Conservation (phyloP, 768 basidiomycete species). For the Solioccasus polychromus region DNA sequence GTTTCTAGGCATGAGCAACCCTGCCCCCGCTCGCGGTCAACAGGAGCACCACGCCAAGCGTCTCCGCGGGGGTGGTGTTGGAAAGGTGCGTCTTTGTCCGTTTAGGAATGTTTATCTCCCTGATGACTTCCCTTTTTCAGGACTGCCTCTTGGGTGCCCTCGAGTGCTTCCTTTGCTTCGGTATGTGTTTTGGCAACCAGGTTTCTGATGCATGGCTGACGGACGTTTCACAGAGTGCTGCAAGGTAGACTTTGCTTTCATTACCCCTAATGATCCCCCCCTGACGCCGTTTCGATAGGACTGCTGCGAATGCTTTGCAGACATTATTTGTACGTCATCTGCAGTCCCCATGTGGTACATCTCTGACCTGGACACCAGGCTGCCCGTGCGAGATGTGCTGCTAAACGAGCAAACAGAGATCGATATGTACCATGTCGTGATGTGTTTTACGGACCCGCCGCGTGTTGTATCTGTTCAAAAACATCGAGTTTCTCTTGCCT, state of each 20-base stretch:
- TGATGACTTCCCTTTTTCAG: slow-evolving; percentile 32
- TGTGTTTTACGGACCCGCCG: not conserved
- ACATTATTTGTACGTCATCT: slow-evolving; percentile 63
- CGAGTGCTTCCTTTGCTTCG: slow-evolving; percentile 73
- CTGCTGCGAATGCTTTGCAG: slow-evolving; percentile 67
- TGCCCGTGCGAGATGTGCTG: slow-evolving; percentile 82
- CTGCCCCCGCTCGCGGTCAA: slow-evolving; percentile 40
- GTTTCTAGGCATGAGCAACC: slow-evolving; percentile 44
- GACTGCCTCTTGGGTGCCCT: slow-evolving; percentile 64
- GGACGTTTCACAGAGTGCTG: slow-evolving; percentile 51
- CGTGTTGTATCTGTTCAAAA: slow-evolving; percentile 13
- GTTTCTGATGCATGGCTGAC: not conserved
- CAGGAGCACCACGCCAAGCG: slow-evolving; percentile 48
- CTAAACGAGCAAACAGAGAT: slow-evolving; percentile 29
- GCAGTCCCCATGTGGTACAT: not conserved
- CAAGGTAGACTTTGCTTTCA: slow-evolving; percentile 44
- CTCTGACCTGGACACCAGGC: slow-evolving; percentile 37
- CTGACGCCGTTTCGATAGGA: slow-evolving; percentile 38
- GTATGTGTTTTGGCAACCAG: slow-evolving; percentile 35
- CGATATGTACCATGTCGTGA: slow-evolving; percentile 10
- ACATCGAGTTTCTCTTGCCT: not conserved
- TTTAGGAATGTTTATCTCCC: not conserved
- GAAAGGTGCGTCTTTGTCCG: slow-evolving; percentile 41
- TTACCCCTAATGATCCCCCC: no score
- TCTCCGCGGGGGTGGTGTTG: slow-evolving; percentile 70